These are phyloP conservation scores for Rhynchospora pubera DNA, from an alignment of 176 grass and related monocot species.

Conservation along the genomic window DNA sequence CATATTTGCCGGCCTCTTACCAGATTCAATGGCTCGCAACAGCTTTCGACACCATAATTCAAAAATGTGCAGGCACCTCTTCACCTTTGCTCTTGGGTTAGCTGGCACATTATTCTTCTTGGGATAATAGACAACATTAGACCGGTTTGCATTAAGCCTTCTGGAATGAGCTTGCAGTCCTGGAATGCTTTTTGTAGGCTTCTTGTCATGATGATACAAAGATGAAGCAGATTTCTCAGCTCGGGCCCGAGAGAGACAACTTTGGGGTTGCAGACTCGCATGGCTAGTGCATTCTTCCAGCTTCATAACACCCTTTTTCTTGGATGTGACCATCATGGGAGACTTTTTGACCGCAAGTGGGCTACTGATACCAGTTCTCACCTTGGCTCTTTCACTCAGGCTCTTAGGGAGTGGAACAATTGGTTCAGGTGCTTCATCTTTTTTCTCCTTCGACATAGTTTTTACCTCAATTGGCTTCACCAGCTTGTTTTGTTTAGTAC, in stretches of 20 bases:
- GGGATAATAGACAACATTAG: background rate
- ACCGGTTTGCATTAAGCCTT: background rate
- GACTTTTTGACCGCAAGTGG: background rate
- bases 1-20: background rate
- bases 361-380: background rate
- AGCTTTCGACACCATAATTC: background rate
- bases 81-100: constrained; percentile 7
- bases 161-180: background rate
- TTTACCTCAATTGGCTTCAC: background rate
- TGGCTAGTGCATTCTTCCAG: background rate
- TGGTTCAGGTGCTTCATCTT: background rate
- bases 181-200: background rate
- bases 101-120: background rate
- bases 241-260: background rate
- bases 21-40: constrained; percentile 5
- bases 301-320: background rate
- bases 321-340: background rate
- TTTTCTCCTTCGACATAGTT: background rate
- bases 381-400: background rate
- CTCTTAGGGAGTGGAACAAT: background rate
- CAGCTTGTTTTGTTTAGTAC: background rate
- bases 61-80: background rate
- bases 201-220: too few species aligned
- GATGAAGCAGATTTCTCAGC: background rate
- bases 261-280: background rate